Evolutionary conservation across 176 grass and related monocot genomes (phyloP), one percentile per base, ranked within the genome.

Genomic region (Cocos nucifera): DNA sequence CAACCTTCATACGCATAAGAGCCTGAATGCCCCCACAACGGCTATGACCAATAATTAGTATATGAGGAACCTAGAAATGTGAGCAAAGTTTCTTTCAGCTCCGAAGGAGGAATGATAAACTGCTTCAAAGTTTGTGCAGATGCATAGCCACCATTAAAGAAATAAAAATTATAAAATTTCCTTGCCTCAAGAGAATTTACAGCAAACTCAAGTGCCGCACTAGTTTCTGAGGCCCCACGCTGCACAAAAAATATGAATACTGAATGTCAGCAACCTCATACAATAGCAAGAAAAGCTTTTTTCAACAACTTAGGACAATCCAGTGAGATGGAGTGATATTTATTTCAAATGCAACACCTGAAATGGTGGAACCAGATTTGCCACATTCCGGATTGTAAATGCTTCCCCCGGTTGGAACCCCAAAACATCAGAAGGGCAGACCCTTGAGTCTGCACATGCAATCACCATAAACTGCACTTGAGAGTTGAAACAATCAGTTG

Each of bases 321-420:
- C 30, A 35, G 30, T 35, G 30, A 35, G 26, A 27, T 27, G 26
- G 26, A 35, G 7, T 35, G 30, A 35, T 35, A 8, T 35, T 35
- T 35, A 7, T 35, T 35, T 35, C 6, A 9, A 35, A 35, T 1
- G 7, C 4, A 35, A 59, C 80, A 92, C 93, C 84, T 88, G 44
- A n/a, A 75, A 88, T 51, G 84, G 87, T 67, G 93, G 93, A 66
- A 97, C 81, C 61, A 97, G 77, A 80, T 97, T 97, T 75, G 93
- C 87, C 29, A 97, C 69, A 66, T 91, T 97, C 74, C 93, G 87
- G n/a, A 97, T 69, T 19, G 84, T 88, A 70, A 97, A 88, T 65
- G 93, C 81, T 76, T 97, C 93, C 55, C 93, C 93, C 64, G 87
- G 80, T 67, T 91, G 84, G 80, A 97, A 79, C 14, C 87, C 93